Base-by-base conservation (phyloP, 2,329 filamentous ascomycete species). In the Neonectria punicea region DNA sequence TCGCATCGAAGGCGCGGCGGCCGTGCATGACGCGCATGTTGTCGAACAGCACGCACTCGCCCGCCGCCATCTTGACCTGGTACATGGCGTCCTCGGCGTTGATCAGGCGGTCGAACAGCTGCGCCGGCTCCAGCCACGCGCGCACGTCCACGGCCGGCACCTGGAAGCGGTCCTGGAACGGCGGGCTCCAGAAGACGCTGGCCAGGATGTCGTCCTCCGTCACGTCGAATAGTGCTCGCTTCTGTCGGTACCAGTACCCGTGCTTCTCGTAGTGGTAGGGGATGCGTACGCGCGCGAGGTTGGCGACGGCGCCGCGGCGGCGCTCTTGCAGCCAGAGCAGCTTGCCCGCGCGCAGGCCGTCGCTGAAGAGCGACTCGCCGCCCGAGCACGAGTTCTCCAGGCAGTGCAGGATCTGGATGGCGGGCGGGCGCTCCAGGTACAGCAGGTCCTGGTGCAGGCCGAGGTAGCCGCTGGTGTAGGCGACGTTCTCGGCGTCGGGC, bases 381-480 rank as follows among this genome's bases (percentile, higher is more conserved):
- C 95, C 95, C 0, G 86, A 81, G 70, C 90, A 91, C 1, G 89
- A 91, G 73, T 97, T 97, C 67, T 92, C 87, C 46, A 98, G 84
- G 75, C 94, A 98, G 80, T 98, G 96, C 4, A 98, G 87, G 25
- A 98, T 83, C 79, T 99, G 95, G 56, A 96, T 88, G 34, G 90
- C 89, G 0, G 95, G 95, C 3, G 93, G 89, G 55, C 93, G 87
- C 14, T 86, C 82, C 80, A 96, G 91, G 80, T 98, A 98, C 60
- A 98, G 85, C 44, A 98, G 86, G 77, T 98, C 96, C 88, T 97
- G 96, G 81, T 99, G 96, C 53, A 98, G 89, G 16, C 92, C 93
- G 1, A 98, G 88, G 74, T 90, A 90, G 53, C 90, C 86, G 74
- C 87, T 90, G 1, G 95, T 98, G 80, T 98, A 94, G 10, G 96